phyloP scores from a whole-genome alignment of 352 stramenopile species.

The Discostella stelligera region DNA sequence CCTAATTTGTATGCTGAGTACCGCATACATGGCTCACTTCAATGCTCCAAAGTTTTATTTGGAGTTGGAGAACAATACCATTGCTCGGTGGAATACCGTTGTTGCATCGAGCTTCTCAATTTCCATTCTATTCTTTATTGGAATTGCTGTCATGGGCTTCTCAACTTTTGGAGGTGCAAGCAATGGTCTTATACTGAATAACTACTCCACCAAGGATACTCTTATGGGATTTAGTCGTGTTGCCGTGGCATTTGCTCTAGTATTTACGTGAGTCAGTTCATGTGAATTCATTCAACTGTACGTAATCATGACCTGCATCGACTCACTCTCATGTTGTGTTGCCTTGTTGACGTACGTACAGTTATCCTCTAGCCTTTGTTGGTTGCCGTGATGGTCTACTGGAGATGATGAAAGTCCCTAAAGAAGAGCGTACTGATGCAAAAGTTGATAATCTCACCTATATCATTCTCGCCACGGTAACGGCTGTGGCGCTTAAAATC shows the following conservation, averaged over 20 bases:
- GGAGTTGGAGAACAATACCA: slow-evolving; percentile 81
- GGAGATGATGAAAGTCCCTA: slow-evolving; percentile 73
- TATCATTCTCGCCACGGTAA: slow-evolving; percentile 69
- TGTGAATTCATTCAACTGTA: background rate
- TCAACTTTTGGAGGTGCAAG: slow-evolving; percentile 76
- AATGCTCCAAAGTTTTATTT: slow-evolving; percentile 86
- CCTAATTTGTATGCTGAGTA: slow-evolving; percentile 87
- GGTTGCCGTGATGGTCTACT: slow-evolving; percentile 77
- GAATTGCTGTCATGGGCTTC: slow-evolving; percentile 76
- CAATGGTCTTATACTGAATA: slow-evolving; percentile 84
- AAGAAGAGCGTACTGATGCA: slow-evolving; percentile 55
- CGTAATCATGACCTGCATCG: background rate
- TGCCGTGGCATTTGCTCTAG: slow-evolving; percentile 83
- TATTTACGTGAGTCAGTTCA: slow-evolving; percentile 68
- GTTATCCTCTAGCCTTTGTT: slow-evolving; percentile 79
- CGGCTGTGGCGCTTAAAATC: slow-evolving; percentile 71
- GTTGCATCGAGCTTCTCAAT: slow-evolving; percentile 70
- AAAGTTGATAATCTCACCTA: slow-evolving; percentile 59
- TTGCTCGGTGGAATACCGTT: slow-evolving; percentile 74
- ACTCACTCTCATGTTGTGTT: background rate
- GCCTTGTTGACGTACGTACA: slow-evolving; percentile 8
- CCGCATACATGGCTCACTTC: slow-evolving; percentile 84
- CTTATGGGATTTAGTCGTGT: slow-evolving; percentile 80
- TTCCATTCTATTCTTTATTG: slow-evolving; percentile 76
- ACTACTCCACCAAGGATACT: slow-evolving; percentile 85